Conservation (phyloP, 1,284 basidiomycete species). For the Schizopora paradoxa region DNA sequence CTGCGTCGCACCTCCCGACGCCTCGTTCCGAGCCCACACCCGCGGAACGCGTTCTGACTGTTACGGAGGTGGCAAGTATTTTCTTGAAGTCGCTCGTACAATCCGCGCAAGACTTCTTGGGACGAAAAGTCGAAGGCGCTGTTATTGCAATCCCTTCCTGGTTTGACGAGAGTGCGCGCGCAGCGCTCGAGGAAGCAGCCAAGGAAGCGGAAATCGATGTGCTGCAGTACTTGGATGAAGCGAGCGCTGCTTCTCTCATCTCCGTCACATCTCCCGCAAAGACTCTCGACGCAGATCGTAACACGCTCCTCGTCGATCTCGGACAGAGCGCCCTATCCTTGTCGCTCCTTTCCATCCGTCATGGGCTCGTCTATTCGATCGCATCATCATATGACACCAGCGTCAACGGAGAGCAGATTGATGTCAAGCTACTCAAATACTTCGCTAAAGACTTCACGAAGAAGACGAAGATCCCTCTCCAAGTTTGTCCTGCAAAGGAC, state of each 20-base stretch:
- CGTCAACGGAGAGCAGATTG: constrained; percentile 63
- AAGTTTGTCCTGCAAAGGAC: constrained; percentile 54
- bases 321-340: constrained; percentile 61
- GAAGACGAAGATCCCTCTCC: constrained; percentile 83
- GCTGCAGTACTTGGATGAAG: constrained; percentile 81
- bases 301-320: constrained; percentile 67
- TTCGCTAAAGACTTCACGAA: constrained; percentile 98
- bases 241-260: constrained; percentile 68
- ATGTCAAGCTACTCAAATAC: constrained; percentile 82
- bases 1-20: constrained; percentile 65
- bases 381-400: constrained; percentile 41
- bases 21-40: constrained; percentile 77
- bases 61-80: constrained; percentile 79
- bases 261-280: constrained; percentile 43
- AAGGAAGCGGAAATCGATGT: constrained; percentile 81
- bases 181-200: constrained; percentile 71
- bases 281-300: constrained; percentile 49
- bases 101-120: constrained; percentile 92
- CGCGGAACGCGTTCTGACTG: constrained; percentile 73
- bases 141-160: constrained; percentile 82
- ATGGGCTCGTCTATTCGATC: constrained; percentile 59
- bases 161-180: constrained; percentile 68
- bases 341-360: constrained; percentile 58
- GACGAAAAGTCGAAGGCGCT: constrained; percentile 74
- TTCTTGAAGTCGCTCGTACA: constrained; percentile 84